phyloP scores from a whole-genome alignment of 208 protist species.

The Phytomonas serpens region DNA sequence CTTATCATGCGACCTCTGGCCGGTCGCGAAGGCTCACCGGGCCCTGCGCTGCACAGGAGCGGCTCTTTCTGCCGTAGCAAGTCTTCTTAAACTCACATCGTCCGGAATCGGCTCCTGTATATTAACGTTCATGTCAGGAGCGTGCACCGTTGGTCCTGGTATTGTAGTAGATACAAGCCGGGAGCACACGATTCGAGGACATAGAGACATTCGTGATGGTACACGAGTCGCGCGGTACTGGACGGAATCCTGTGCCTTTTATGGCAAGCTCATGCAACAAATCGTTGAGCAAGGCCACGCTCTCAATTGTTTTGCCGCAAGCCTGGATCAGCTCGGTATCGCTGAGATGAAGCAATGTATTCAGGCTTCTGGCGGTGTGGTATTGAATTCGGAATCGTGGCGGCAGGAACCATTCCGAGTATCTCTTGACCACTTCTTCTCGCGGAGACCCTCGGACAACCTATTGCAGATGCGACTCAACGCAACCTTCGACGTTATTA shows the following conservation, averaged over 20 bases:
- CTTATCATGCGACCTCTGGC: constrained; percentile 94
- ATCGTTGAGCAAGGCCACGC: constrained; percentile 92
- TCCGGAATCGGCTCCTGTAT: constrained; percentile 92
- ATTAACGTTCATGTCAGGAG: constrained; percentile 94
- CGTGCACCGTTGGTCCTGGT: constrained; percentile 93
- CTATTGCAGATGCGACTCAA: constrained; percentile 92
- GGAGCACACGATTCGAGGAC: constrained; percentile 94
- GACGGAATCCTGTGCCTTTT: constrained; percentile 84
- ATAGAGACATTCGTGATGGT: constrained; percentile 94
- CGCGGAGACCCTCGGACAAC: constrained; percentile 30
- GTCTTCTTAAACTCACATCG: constrained; percentile 88
- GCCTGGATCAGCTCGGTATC: constrained; percentile 96
- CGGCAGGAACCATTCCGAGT: constrained; percentile 92
- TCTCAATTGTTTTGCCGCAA: constrained; percentile 95
- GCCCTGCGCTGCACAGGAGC: constrained; percentile 94
- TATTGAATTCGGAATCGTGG: constrained; percentile 97
- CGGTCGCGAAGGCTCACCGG: constrained; percentile 86
- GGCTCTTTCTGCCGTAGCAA: constrained; percentile 94
- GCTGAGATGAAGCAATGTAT: constrained; percentile 95
- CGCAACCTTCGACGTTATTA: constrained; percentile 94
- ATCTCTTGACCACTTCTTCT: constrained; percentile 90
- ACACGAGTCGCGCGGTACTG: constrained; percentile 70
- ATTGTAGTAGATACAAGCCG: constrained; percentile 87
- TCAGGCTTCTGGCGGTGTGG: constrained; percentile 89
- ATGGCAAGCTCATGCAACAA: constrained; percentile 91